These are phyloP conservation scores for Lycium ferocissimum DNA, from an alignment of 257 asterid species.

Conservation along the genomic window DNA sequence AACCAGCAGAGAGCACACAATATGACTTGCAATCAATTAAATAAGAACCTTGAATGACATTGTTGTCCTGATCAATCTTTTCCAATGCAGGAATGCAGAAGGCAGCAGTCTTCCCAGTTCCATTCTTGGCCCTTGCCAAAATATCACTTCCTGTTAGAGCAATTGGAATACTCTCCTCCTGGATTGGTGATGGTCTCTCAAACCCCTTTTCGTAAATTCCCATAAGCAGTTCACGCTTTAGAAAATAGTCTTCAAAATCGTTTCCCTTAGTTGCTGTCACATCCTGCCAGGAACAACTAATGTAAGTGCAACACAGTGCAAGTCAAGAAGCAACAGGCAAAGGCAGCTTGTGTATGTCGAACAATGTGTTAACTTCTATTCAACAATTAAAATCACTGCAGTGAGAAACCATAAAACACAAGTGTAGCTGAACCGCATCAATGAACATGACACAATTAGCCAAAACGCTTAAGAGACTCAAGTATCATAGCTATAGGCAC, in stretches of 20 bases:
- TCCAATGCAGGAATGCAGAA: conserved; percentile 88
- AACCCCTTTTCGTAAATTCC: conserved; percentile 96
- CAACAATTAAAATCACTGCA: not conserved
- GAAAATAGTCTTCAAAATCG: conserved; percentile 86
- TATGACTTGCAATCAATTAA: not conserved
- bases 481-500: not conserved
- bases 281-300: conserved; percentile 58
- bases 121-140: conserved; percentile 92
- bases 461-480: not conserved
- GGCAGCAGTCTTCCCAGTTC: conserved; percentile 96
- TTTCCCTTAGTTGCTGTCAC: conserved; percentile 95
- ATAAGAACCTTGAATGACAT: conserved; percentile 79
- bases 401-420: not conserved
- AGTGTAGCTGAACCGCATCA: not conserved
- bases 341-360: not conserved
- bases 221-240: conserved; percentile 91
- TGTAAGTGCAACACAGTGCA: not conserved
- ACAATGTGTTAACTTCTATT: conserved; percentile 8
- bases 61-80: conserved; percentile 81
- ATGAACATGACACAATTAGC: not conserved
- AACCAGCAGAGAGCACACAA: conserved; percentile 9
- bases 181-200: conserved; percentile 93
- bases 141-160: conserved; percentile 92
- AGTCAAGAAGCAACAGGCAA: not conserved
- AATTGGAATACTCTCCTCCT: conserved; percentile 96